Percentiles rank a stretch among this genome's conserved stretches.
Evolutionary conservation across 2,329 filamentous ascomycete species (phyloP).

Genomic region (Pseudofabraea citricarpa): DNA sequence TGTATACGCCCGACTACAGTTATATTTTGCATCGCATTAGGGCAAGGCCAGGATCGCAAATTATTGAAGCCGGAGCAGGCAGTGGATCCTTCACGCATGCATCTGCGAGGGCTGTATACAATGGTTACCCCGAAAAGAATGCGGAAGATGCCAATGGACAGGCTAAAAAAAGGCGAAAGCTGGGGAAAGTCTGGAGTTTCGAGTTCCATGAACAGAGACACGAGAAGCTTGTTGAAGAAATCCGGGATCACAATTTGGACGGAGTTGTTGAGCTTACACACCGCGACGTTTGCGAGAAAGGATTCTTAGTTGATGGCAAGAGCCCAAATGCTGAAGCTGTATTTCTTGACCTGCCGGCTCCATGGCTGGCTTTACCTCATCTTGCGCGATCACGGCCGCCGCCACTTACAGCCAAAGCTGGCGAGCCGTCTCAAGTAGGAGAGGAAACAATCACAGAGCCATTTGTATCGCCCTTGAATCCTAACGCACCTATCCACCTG

Average conservation of each 20-base stretch:
- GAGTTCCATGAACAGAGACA: conserved; percentile 75
- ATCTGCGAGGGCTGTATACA: conserved; percentile 70
- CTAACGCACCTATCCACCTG: conserved; percentile 67
- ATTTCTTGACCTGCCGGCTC: conserved; percentile 76
- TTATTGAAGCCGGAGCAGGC: conserved; percentile 79
- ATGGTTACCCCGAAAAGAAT: conserved; percentile 51
- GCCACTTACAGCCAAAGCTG: neutral
- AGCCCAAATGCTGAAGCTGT: conserved; percentile 65
- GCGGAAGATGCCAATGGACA: conserved; percentile 25
- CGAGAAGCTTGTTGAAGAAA: conserved; percentile 63
- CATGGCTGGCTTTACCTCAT: conserved; percentile 74
- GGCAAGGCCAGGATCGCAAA: conserved; percentile 63
- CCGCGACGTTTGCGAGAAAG: conserved; percentile 72
- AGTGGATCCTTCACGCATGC: conserved; percentile 84
- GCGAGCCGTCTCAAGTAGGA: conserved; percentile 4
- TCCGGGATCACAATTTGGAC: conserved; percentile 61
- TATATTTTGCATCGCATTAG: conserved; percentile 75
- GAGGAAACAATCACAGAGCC: conserved; percentile 20
- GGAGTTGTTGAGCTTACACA: conserved; percentile 68
- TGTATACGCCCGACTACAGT: conserved; percentile 84
- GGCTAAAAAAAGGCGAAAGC: conserved; percentile 30
- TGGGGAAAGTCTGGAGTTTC: conserved; percentile 74
- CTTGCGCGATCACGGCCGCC: conserved; percentile 52
- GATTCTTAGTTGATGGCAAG: conserved; percentile 55
- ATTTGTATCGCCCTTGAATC: conserved; percentile 63